These are phyloP conservation scores for Suhomyces ambrosiae DNA, from an alignment of 1,139 yeast species.

Conservation along the genomic window DNA sequence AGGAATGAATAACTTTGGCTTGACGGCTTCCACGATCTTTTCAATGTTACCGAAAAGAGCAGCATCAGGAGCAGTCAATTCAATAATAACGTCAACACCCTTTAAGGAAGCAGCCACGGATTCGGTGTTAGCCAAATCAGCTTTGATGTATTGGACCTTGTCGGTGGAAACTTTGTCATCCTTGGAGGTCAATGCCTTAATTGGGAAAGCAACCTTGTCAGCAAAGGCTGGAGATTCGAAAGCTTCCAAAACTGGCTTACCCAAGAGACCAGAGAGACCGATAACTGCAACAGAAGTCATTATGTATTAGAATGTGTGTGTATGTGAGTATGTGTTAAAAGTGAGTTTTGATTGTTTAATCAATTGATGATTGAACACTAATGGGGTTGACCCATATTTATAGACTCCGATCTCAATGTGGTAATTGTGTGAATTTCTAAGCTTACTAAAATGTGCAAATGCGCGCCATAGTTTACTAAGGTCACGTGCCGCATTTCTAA, in stretches of 20 bases:
- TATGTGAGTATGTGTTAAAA: too few species aligned
- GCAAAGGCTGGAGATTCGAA: constrained; percentile 46
- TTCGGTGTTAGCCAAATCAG: constrained; percentile 28
- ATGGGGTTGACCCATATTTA: too few species aligned
- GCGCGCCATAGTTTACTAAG: not conserved
- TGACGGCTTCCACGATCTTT: constrained; percentile 38
- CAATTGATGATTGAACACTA: too few species aligned
- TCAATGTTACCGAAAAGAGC: constrained; percentile 28
- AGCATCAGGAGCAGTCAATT: constrained; percentile 37
- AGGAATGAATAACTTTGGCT: constrained; percentile 59
- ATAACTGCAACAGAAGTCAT: constrained; percentile 47
- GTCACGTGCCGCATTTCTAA: not conserved
- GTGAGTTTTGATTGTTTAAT: too few species aligned
- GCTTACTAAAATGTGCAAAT: not conserved
- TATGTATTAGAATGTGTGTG: too few species aligned
- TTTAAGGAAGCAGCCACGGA: constrained; percentile 35
- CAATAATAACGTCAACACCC: constrained; percentile 55
- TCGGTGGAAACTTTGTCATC: constrained; percentile 38
- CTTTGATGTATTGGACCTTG: constrained; percentile 42
- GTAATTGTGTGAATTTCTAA: too few species aligned
- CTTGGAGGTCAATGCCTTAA: constrained; percentile 50
- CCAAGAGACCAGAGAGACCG: constrained; percentile 57
- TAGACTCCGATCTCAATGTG: too few species aligned
- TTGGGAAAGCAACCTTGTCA: constrained; percentile 48
- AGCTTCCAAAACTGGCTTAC: constrained; percentile 49